Evolutionary conservation across 768 basidiomycete species (phyloP), one percentile per base, ranked within the genome.

Genomic region (Imleria badia): DNA sequence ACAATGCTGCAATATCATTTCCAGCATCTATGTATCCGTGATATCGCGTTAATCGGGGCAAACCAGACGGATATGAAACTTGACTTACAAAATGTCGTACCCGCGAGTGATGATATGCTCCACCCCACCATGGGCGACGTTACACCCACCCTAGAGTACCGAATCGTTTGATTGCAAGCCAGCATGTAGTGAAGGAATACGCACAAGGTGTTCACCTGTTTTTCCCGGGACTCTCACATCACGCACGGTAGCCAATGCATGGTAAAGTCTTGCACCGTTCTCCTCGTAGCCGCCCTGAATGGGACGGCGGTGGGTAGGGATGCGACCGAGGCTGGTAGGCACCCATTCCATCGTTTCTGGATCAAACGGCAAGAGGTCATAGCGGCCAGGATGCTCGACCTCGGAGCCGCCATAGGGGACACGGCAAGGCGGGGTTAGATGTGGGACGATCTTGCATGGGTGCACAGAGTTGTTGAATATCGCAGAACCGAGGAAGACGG

Each of bases 211-310:
- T 55, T 79, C 75, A 1, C 81, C 85, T 1, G 84, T 80, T 72
- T 91, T 91, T 2, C 89, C 89, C 6, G 88, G 89, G n/a, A 91
- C 83, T 35, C 62, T 73, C 13, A 83, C 65, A 0, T 80, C 81
- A 33, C 78, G 67, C 44, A 89, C 71, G 1, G 54, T 55, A 4
- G 76, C 85, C 26, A 84, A 63, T 0, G 82, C 89, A 64, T 92
- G 90, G 58, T 86, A 91, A 42, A 91, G 71, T 66, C 80, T 82
- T 9, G 65, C 68, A 1, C 87, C 89, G 55, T 74, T 68, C 33
- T 88, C 84, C 70, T 92, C 90, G 57, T 89, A 88, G 2, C 87
- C 89, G 1, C 88, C 91, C 60, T 87, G 83, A 17, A 91, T 76
- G 0, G 86, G 85, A 14, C 73, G 68, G 33, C 83, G 74, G 6